phyloP scores from a whole-genome alignment of 371 early-diverging fungal genomes.

The Thermomucor indicae-seudaticae region DNA sequence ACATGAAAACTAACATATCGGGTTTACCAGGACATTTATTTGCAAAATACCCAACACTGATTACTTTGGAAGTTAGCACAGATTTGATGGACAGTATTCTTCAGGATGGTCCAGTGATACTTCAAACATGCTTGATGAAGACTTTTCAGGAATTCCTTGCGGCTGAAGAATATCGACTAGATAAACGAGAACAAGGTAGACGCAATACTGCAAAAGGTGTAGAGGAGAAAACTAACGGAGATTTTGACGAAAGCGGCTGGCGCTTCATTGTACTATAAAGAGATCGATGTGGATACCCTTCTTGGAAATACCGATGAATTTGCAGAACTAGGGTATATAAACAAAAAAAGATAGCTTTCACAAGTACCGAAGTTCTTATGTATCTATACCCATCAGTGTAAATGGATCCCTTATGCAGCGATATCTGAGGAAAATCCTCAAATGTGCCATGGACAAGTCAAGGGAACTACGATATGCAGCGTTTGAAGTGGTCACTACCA shows the following conservation, averaged over 20 bases:
- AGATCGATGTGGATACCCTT: slow-evolving; percentile 67
- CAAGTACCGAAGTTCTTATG: no score
- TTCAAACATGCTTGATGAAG: slow-evolving; percentile 66
- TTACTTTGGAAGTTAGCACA: slow-evolving; percentile 54
- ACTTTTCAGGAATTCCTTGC: slow-evolving; percentile 69
- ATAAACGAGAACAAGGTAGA: slow-evolving; percentile 36
- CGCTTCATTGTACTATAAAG: slow-evolving; percentile 18
- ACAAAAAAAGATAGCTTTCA: no score
- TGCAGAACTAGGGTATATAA: slow-evolving; percentile 66
- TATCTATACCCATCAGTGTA: slow-evolving; percentile 51
- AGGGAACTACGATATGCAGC: slow-evolving; percentile 52
- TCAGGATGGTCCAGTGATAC: slow-evolving; percentile 30
- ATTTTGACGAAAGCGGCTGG: slow-evolving; percentile 8
- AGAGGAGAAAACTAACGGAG: not conserved
- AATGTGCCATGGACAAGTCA: slow-evolving; percentile 56
- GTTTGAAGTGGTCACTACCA: slow-evolving; percentile 73
- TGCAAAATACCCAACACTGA: slow-evolving; percentile 65
- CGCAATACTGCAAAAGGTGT: not conserved
- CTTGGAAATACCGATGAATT: slow-evolving; percentile 78
- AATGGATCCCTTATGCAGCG: slow-evolving; percentile 83
- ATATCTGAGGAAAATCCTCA: slow-evolving; percentile 67
- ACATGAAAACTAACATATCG: not conserved
- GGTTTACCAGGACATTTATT: slow-evolving; percentile 75
- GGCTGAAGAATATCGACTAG: slow-evolving; percentile 53
- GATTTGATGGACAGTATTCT: slow-evolving; percentile 69